Percentiles rank a stretch among this genome's conserved stretches.
phyloP scores from a whole-genome alignment of 2,329 filamentous ascomycete genomes.

The Apiospora marii region DNA sequence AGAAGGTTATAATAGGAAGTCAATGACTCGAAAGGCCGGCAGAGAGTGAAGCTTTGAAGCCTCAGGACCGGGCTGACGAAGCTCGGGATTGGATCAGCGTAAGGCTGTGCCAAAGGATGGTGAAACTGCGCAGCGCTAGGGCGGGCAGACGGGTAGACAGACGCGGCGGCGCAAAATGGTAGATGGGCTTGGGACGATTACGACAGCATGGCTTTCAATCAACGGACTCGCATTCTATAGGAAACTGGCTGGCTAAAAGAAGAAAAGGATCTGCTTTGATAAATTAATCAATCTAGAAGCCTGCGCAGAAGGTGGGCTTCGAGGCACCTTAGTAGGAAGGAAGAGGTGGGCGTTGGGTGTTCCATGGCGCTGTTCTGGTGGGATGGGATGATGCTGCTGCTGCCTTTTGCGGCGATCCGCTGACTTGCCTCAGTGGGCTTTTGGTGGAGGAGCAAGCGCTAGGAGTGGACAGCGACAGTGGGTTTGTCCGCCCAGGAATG shows the following conservation, averaged over 20 bases:
- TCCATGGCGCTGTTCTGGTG: constrained; percentile 8
- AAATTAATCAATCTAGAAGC: background rate
- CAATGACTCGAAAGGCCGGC: constrained; percentile 7
- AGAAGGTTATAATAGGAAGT: constrained; percentile 17
- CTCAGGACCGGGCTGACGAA: constrained; percentile 18
- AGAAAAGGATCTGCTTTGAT: no score
- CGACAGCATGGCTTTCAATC: constrained; percentile 13
- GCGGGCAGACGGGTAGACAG: background rate
- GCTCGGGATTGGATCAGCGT: constrained; percentile 18
- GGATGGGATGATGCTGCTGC: background rate
- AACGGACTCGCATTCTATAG: background rate
- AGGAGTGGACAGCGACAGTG: background rate
- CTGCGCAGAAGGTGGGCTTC: constrained; percentile 10
- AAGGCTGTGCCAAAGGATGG: constrained; percentile 16
- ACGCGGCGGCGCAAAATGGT: background rate
- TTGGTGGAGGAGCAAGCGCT: background rate
- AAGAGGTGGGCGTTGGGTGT: background rate
- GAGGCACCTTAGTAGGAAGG: background rate
- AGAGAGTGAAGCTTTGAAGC: background rate
- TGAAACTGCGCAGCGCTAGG: constrained; percentile 16
- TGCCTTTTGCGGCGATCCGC: constrained; percentile 6
- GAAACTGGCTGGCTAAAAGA: background rate
- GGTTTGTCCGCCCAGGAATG: background rate
- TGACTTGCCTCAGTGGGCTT: constrained; percentile 1
- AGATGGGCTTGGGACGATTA: background rate